These are phyloP conservation scores for Rubroboletus satanas DNA, from an alignment of 768 basidiomycete species.

Conservation along the genomic window DNA sequence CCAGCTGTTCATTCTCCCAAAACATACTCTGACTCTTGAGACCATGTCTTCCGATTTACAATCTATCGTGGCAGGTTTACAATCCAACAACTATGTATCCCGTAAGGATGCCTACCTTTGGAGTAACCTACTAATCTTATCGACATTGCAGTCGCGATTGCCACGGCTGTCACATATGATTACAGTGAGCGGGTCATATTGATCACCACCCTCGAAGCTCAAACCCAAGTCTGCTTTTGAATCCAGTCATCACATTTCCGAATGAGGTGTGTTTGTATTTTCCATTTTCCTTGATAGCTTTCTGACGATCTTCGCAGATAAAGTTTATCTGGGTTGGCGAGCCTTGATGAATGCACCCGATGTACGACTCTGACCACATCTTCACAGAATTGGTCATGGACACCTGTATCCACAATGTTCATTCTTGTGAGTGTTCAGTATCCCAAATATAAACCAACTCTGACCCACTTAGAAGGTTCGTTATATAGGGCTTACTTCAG, in stretches of 20 bases:
- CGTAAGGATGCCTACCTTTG: not conserved
- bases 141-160: constrained; percentile 6
- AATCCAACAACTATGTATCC: constrained; percentile 7
- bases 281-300: not conserved
- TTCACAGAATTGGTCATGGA: constrained; percentile 17
- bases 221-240: not conserved
- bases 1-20: not conserved
- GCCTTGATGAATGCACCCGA: not conserved
- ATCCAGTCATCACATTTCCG: constrained; percentile 14
- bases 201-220: not conserved
- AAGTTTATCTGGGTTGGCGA: constrained; percentile 18
- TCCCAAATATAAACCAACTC: not conserved
- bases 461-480: constrained; percentile 14
- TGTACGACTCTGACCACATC: not conserved
- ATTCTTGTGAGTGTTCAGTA: constrained; percentile 11
- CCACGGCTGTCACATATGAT: constrained; percentile 17
- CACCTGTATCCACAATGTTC: constrained; percentile 11
- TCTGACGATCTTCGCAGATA: constrained; percentile 10
- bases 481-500: constrained; percentile 10
- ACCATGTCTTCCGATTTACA: constrained; percentile 14
- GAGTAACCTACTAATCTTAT: constrained; percentile 1
- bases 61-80: constrained; percentile 3
- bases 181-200: constrained; percentile 13
- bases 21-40: too few relatives aligned
- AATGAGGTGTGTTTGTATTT: constrained; percentile 10